Conservation (phyloP, 1,284 basidiomycete species). For the Malassezia vespertilionis region DNA sequence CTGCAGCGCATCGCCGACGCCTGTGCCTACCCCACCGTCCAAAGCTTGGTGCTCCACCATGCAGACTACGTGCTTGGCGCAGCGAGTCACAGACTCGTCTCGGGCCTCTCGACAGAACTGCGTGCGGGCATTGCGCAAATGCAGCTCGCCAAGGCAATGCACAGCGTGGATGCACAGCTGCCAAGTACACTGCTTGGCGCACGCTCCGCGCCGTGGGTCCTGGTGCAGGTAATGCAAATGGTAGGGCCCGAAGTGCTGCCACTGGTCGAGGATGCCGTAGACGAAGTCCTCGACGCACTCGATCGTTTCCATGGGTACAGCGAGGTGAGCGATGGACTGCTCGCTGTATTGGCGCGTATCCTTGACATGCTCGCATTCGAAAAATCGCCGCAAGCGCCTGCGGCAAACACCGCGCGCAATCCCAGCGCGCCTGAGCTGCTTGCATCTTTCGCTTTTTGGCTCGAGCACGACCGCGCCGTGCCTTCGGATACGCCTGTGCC, state of each 20-base stretch:
- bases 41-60: slow-evolving; percentile 33
- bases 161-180: neutral
- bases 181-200: slow-evolving; percentile 23
- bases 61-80: slow-evolving; percentile 41
- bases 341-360: slow-evolving; percentile 33
- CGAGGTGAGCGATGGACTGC: slow-evolving; percentile 27
- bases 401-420: neutral
- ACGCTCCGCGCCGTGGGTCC: slow-evolving; percentile 37
- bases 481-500: neutral
- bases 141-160: neutral
- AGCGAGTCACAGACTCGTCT: slow-evolving; percentile 33
- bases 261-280: slow-evolving; percentile 42
- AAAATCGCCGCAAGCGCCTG: neutral
- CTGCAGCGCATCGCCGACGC: slow-evolving; percentile 26
- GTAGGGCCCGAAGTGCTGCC: slow-evolving; percentile 36
- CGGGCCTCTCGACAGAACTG: slow-evolving; percentile 23
- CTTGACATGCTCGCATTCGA: slow-evolving; percentile 27
- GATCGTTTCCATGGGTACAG: slow-evolving; percentile 39
- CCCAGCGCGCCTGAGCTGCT: neutral
- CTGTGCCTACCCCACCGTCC: slow-evolving; percentile 29
- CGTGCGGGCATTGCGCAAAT: slow-evolving; percentile 5
- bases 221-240: slow-evolving; percentile 39
- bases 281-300: slow-evolving; percentile 42
- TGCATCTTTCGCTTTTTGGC: neutral
- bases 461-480: neutral